Base-by-base conservation (phyloP, 1,284 basidiomycete genomes). In the Farysia itapuensis region DNA sequence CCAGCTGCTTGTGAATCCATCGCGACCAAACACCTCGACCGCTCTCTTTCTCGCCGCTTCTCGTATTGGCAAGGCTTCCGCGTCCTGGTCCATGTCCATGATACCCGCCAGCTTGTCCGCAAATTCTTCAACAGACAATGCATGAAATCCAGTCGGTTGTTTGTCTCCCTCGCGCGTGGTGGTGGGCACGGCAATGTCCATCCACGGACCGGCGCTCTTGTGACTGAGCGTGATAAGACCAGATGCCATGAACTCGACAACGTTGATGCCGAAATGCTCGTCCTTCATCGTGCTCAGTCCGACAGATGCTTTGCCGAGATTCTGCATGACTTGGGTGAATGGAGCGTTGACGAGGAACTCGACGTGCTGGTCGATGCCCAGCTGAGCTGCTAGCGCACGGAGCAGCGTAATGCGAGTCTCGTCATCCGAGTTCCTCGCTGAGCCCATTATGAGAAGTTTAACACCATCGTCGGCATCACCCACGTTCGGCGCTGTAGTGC, bases 251-350 rank as follows among this genome's bases (percentile, higher is more conserved):
- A 90, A 94, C 77, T 99, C 94, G 7, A 98, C 94, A 15, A 99
- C 83, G 67, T 93, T 95, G 76, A 99, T 98, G 2, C 95, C 95
- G 67, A 98, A 98, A 76, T 99, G 94, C 77, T 99, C 95, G 73
- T 98, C 93, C 1, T 93, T 84, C 94, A 99, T 99, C 4, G 94
- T 97, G 72, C 89, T 94, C 19, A 97, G 75, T 0, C 95, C 94
- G 4, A 96, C 82, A 48, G 86, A 88, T 0, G 91, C 86, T 13
- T 79, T 78, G 1, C 84, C 82, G 1, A 98, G 81, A 79, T 85
- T 84, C 2, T 77, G 57, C 1, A 93, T 81, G 53, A 97, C 82
- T 8, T 82, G 81, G 0, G 83, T 63, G 64, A 88, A 97, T 1
- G 87, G 79, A 0, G 89, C 90, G 65, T 97, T 97, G 35, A 95